Evolutionary conservation across 2,329 filamentous ascomycete species (phyloP).

Genomic region (Apiospora aurea): DNA sequence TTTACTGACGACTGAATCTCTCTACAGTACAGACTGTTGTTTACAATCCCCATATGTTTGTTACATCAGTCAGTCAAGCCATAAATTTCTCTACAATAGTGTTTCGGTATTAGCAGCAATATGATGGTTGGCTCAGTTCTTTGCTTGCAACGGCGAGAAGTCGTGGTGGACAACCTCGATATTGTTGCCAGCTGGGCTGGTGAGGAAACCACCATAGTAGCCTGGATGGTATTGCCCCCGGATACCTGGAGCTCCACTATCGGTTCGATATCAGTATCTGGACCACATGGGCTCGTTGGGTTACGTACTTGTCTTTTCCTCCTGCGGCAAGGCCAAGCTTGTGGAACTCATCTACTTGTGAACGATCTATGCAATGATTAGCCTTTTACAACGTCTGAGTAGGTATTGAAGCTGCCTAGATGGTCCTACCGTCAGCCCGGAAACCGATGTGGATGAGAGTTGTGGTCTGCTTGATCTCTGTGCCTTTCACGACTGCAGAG

Average conservation of each 20-base stretch:
- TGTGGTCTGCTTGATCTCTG: not conserved
- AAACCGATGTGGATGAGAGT: constrained; percentile 7
- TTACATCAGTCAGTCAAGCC: no score
- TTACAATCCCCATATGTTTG: no score
- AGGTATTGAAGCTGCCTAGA: not conserved
- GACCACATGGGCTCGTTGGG: no score
- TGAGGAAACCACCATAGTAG: constrained; percentile 22
- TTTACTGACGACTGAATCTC: not conserved
- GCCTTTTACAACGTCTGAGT: not conserved
- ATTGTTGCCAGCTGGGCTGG: constrained; percentile 21
- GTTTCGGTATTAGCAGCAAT: not conserved
- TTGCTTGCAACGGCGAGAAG: not conserved
- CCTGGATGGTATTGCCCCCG: constrained; percentile 19
- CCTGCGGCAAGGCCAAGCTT: constrained; percentile 12
- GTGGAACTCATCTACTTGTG: constrained; percentile 24
- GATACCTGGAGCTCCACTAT: constrained; percentile 19
- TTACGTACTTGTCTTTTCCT: constrained; percentile 13
- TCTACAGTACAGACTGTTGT: not conserved
- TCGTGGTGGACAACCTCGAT: constrained; percentile 21
- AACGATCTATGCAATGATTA: not conserved
- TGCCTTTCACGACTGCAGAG: not conserved
- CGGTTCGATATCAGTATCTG: not conserved
- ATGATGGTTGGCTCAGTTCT: not conserved
- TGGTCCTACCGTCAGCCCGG: not conserved
- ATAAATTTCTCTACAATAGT: not conserved